Evolutionary conservation across 257 asterid species (phyloP), one percentile per base, ranked within the genome.

Genomic region (Jaltomata sinuosa): DNA sequence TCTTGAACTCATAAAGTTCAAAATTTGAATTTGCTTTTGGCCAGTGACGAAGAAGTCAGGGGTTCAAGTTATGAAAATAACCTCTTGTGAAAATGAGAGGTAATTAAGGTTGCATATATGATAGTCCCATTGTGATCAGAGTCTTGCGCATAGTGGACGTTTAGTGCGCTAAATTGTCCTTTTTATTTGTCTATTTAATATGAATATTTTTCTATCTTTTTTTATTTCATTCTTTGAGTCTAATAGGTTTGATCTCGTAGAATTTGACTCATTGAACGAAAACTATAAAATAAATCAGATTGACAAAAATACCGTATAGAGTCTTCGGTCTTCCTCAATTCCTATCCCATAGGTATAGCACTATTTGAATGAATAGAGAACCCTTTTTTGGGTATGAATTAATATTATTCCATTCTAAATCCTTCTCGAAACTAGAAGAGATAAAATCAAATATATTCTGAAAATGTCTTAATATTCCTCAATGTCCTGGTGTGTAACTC

Each of bases 151-250:
- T 68, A 36, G 0, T 2, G 5, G 21, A 68, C 36, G 3, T 0
- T 1, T 19, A 19, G 0, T 69, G 52, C 2, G 2, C 2, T 4
- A 0, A 0, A 3, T 19, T 8, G 8, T 27, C 22, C 4, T 32
- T 67, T 7, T 32, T 18, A 5, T 27, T 7, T 11, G 38, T 62
- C 0, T 14, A 14, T 25, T 25, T 61, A 5, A 61, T 61, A 61
- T 61, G 34, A 25, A 59, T 59, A 53, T 59, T 59, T 59, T 10
- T 10, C 7, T 9, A 0, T 21, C 0, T 22, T n/a, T 55, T 57
- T 12, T 22, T 59, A 11, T 22, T 10, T 59, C 3, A 59, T 25
- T 59, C 18, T 16, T 59, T 22, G n/a, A 10, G 22, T 10, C 8
- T 8, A 11, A 55, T 59, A 59, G 14, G 16, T 25, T 59, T 59